Evolutionary conservation across 2,329 filamentous ascomycete genomes (phyloP), one percentile per base, ranked within the genome.

Genomic region (Scortechinia acanthostroma): DNA sequence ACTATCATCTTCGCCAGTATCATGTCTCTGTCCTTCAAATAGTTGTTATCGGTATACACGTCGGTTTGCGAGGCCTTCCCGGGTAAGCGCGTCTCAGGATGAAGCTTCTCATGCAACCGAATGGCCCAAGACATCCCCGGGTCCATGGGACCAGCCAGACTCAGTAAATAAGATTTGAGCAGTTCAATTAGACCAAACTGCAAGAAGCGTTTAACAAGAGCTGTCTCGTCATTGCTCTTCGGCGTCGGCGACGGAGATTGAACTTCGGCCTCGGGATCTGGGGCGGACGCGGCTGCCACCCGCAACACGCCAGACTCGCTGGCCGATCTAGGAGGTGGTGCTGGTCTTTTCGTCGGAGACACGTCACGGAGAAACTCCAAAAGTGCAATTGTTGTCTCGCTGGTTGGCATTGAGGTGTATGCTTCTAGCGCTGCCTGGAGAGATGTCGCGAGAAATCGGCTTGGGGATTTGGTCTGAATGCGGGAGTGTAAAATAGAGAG

Each of bases 391-490:
- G 79, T 78, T 43, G 78, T 74, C 49, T 77, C 76, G 42, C 74
- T 71, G 3, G 59, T 57, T 2, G 68, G 67, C 46, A 77, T 68
- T 43, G 70, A 63, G n/a, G 73, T 73, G 54, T 81, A 83, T 30
- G 77, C 75, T 19, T 73, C 70, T 3, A 83, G 58, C 1, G 77
- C 72, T 6, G 80, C 77, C 49, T 83, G 78, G 4, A 84, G 63
- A 19, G 77, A 80, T 0, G 77, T 81, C 5, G 77, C 78, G 14
- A 84, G 64, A 52, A 84, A 84, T 1, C 78, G 72, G 52, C 77
- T 83, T 0, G 80, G 79, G 40, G 71, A 75, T 54, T 80, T 80
- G 3, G 80, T 81, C 59, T 77, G 77, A 55, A 84, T 77, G 17
- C 80, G 69, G 3, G 66, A 66, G 55, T 83, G 80, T 15, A 84